phyloP scores from a whole-genome alignment of 163 green algal genomes.

The Smithsoniella earleae region DNA sequence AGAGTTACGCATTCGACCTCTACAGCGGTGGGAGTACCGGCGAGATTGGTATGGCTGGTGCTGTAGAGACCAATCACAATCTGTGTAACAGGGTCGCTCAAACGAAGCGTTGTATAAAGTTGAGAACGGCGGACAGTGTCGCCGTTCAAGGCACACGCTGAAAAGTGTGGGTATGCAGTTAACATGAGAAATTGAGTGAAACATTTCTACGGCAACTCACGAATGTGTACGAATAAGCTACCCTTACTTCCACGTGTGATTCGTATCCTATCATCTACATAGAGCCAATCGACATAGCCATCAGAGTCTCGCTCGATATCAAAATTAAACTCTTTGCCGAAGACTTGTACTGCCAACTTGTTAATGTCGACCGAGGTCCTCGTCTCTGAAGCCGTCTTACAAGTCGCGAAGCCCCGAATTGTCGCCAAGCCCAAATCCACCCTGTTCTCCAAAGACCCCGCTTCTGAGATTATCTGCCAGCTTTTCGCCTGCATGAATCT shows the following conservation, averaged over 20 bases:
- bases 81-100: no score
- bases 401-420: slow-evolving; percentile 46
- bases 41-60: no score
- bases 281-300: slow-evolving; percentile 70
- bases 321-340: slow-evolving; percentile 23
- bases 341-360: slow-evolving; percentile 35
- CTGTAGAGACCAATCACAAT: no score
- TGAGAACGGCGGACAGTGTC: no score
- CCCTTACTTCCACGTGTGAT: slow-evolving; percentile 67
- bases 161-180: no score
- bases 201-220: slow-evolving; percentile 32
- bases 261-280: slow-evolving; percentile 60
- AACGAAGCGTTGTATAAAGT: no score
- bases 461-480: slow-evolving; percentile 58
- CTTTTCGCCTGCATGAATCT: slow-evolving; percentile 41
- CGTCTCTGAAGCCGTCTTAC: slow-evolving; percentile 32
- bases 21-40: no score
- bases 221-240: slow-evolving; percentile 58
- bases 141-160: no score
- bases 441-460: slow-evolving; percentile 47
- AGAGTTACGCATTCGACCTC: no score
- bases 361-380: slow-evolving; percentile 49
- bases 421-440: slow-evolving; percentile 39
- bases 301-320: slow-evolving; percentile 12
- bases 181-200: no score